Conservation (phyloP, 306 rosid genomes). For the Fragaria nilgerrensis region DNA sequence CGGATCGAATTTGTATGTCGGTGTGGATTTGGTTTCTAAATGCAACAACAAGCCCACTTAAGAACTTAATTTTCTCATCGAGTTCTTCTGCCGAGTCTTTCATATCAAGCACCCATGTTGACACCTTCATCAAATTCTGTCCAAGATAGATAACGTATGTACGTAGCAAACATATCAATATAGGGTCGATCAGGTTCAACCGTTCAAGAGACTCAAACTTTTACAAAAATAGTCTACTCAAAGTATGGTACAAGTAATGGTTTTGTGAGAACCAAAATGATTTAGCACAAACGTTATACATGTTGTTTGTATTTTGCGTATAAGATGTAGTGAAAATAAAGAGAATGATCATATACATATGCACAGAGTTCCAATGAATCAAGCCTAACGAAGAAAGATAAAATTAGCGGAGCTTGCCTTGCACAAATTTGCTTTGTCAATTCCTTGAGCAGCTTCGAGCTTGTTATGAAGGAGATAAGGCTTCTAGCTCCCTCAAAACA, state of each 20-base stretch:
- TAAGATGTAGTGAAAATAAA: not conserved
- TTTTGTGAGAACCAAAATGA: not conserved
- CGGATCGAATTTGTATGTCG: constrained; percentile 55
- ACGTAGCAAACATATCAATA: not conserved
- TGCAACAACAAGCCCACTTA: constrained; percentile 46
- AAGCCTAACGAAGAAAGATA: not conserved
- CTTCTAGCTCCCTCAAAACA: constrained; percentile 78
- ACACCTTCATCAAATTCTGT: constrained; percentile 51
- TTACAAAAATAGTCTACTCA: no score
- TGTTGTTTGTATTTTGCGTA: not conserved
- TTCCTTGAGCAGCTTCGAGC: constrained; percentile 38
- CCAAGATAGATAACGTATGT: not conserved
- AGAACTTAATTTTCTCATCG: constrained; percentile 46
- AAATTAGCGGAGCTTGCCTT: constrained; percentile 69
- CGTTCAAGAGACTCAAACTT: no score
- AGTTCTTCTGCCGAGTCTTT: constrained; percentile 33
- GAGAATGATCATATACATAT: not conserved
- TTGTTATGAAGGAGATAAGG: constrained; percentile 48
- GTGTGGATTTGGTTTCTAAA: constrained; percentile 58
- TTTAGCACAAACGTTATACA: not conserved
- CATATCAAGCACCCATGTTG: constrained; percentile 38
- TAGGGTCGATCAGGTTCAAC: no score
- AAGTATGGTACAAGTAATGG: not conserved
- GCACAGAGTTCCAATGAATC: not conserved
- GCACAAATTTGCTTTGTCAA: constrained; percentile 32